These are phyloP conservation scores for Trametopsis cervina DNA, from an alignment of 768 basidiomycete genomes.

Conservation along the genomic window DNA sequence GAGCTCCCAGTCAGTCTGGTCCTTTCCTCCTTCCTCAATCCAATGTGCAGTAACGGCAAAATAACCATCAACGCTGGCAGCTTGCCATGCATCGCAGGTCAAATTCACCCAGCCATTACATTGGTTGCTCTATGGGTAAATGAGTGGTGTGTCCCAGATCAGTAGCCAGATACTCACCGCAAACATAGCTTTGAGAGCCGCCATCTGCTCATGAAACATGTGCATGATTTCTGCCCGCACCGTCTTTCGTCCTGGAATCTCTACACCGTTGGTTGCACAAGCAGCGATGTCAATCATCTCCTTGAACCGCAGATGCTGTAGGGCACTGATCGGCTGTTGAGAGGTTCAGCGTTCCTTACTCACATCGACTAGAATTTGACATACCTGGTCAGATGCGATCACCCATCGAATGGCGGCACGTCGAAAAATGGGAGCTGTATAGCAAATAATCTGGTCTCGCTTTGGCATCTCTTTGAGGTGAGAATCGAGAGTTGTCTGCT, in stretches of 20 bases:
- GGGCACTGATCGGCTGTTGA: conserved; percentile 23
- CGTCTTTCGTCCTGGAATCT: conserved; percentile 25
- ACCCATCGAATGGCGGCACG: conserved; percentile 31
- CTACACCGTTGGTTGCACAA: conserved; percentile 29
- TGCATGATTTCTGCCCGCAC: conserved; percentile 23
- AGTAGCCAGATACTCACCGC: conserved; percentile 20
- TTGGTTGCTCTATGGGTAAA: conserved; percentile 11
- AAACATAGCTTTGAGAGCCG: conserved; percentile 6
- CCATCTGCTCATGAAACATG: conserved; percentile 20
- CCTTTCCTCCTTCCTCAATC: conserved; percentile 35
- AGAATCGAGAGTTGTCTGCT: conserved; percentile 20
- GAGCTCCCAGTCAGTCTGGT: conserved; percentile 21
- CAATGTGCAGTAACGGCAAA: conserved; percentile 35
- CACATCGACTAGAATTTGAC: too few species aligned
- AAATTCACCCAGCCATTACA: too few species aligned
- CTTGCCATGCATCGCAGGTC: conserved; percentile 37
- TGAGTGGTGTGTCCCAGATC: too few species aligned
- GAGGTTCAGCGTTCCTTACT: background rate
- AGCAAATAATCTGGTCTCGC: conserved; percentile 19
- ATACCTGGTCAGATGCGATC: conserved; percentile 32
- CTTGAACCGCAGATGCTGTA: conserved; percentile 28
- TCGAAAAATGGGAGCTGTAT: conserved; percentile 24
- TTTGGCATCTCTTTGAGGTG: conserved; percentile 18
- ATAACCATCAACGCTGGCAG: conserved; percentile 30
- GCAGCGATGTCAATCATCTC: conserved; percentile 33